These are phyloP conservation scores for Ajuga chamaepitys DNA, from an alignment of 257 asterid species.

Conservation along the genomic window DNA sequence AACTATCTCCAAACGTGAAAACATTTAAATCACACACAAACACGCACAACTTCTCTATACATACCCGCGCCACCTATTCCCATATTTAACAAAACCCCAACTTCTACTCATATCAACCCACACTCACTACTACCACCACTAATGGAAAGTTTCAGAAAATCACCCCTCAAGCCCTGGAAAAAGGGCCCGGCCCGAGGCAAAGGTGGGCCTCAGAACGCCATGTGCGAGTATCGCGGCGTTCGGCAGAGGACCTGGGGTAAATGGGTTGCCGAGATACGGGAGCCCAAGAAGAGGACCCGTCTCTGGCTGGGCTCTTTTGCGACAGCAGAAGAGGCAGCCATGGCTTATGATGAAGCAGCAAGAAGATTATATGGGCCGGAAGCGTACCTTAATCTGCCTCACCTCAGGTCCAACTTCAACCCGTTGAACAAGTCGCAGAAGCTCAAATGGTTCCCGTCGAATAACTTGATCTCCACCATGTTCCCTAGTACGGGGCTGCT, in stretches of 20 bases:
- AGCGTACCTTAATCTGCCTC: slow-evolving; percentile 91
- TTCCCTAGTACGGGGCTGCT: slow-evolving; percentile 65
- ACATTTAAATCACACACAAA: slow-evolving; percentile 43
- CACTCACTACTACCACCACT: not conserved
- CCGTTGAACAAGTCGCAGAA: slow-evolving; percentile 81
- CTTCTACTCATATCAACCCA: slow-evolving; percentile 15
- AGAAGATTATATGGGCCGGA: slow-evolving; percentile 84
- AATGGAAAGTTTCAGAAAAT: slow-evolving; percentile 66
- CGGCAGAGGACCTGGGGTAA: slow-evolving; percentile 96
- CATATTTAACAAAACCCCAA: slow-evolving; percentile 6
- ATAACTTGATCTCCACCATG: slow-evolving; percentile 25
- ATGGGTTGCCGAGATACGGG: slow-evolving; percentile 93
- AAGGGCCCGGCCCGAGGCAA: slow-evolving; percentile 95
- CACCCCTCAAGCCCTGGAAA: slow-evolving; percentile 94
- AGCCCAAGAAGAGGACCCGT: slow-evolving; percentile 82
- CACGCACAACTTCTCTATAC: slow-evolving; percentile 24
- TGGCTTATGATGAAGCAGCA: slow-evolving; percentile 98
- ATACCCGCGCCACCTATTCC: slow-evolving; percentile 46
- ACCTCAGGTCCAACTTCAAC: slow-evolving; percentile 64
- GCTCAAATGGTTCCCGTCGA: slow-evolving; percentile 89
- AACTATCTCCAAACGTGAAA: slow-evolving; percentile 59
- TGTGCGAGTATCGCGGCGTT: slow-evolving; percentile 85
- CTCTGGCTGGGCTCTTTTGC: slow-evolving; percentile 93
- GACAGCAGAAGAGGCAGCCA: slow-evolving; percentile 94
- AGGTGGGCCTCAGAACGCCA: slow-evolving; percentile 93